phyloP scores from a whole-genome alignment of 1,284 basidiomycete genomes.

The Xerocomus minutiporus region DNA sequence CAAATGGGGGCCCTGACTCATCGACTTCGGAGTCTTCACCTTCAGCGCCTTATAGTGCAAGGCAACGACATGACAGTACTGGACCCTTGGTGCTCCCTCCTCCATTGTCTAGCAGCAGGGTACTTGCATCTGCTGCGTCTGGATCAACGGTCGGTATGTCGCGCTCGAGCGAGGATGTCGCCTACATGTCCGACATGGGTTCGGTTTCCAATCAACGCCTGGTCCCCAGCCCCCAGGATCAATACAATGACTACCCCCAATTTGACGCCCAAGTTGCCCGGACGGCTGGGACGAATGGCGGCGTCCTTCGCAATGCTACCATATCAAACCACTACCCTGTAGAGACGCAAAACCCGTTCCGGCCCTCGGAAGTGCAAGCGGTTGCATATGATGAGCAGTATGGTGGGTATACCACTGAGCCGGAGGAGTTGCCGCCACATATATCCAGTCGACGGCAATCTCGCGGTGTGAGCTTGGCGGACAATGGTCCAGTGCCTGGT shows the following conservation, averaged over 20 bases:
- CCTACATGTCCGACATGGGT: constrained; percentile 49
- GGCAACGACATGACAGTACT: constrained; percentile 62
- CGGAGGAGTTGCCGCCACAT: constrained; percentile 36
- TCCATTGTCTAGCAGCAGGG: constrained; percentile 53
- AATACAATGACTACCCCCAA: constrained; percentile 37
- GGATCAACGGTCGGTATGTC: constrained; percentile 54
- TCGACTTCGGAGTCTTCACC: constrained; percentile 57
- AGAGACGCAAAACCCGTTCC: constrained; percentile 54
- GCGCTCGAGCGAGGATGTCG: constrained; percentile 60
- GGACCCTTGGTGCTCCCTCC: constrained; percentile 67
- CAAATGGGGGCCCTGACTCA: constrained; percentile 48
- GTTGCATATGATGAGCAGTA: constrained; percentile 38
- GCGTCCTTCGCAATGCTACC: constrained; percentile 41
- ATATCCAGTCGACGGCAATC: constrained; percentile 28
- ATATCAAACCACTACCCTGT: constrained; percentile 39
- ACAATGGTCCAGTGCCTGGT: constrained; percentile 74
- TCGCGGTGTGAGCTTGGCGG: constrained; percentile 71
- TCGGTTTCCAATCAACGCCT: constrained; percentile 57
- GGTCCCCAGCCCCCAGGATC: constrained; percentile 49
- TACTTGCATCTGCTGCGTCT: constrained; percentile 42
- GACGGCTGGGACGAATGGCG: constrained; percentile 35
- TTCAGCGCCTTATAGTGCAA: constrained; percentile 39
- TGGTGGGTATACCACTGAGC: constrained; percentile 33
- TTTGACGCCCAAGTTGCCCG: constrained; percentile 45
- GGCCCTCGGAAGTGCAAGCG: constrained; percentile 35